Percentiles rank a stretch among this genome's conserved stretches.
phyloP scores from a whole-genome alignment of 257 asterid genomes.

The Rehmannia glutinosa region DNA sequence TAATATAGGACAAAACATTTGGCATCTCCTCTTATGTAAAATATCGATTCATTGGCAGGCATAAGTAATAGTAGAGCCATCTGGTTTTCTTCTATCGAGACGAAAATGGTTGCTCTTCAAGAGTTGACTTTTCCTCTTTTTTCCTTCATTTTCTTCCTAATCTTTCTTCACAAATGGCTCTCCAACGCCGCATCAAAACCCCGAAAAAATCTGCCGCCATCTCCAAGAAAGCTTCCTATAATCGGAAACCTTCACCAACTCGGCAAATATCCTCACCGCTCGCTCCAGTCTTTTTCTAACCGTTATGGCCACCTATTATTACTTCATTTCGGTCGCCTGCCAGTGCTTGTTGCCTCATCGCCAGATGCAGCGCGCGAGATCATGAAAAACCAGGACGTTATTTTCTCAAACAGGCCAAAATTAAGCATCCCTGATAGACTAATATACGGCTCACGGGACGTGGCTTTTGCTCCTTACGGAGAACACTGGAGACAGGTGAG shows the following conservation, averaged over 20 bases:
- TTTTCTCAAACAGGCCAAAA: no score
- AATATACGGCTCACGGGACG: no score
- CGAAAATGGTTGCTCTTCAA: no score
- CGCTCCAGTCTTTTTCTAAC: constrained; percentile 24
- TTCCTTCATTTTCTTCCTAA: background rate
- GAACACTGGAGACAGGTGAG: no score
- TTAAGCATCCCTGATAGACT: no score
- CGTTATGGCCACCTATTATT: constrained; percentile 33
- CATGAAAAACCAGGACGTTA: no score
- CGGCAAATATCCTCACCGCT: constrained; percentile 30
- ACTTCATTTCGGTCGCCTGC: constrained; percentile 28
- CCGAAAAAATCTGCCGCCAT: constrained; percentile 19
- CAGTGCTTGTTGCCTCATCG: constrained; percentile 32
- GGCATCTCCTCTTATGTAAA: no score
- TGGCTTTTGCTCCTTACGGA: no score
- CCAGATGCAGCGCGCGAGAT: constrained; percentile 20
- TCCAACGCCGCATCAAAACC: background rate
- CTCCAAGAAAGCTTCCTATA: constrained; percentile 29
- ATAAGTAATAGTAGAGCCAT: no score
- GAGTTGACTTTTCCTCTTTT: background rate
- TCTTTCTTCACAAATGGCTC: constrained; percentile 14
- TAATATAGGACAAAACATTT: no score
- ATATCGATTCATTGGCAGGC: no score
- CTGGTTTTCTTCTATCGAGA: no score
- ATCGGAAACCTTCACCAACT: constrained; percentile 35